Percentiles rank a stretch among this genome's conserved stretches.
phyloP scores from a whole-genome alignment of 106 monocot species.

The Ottelia alismoides region DNA sequence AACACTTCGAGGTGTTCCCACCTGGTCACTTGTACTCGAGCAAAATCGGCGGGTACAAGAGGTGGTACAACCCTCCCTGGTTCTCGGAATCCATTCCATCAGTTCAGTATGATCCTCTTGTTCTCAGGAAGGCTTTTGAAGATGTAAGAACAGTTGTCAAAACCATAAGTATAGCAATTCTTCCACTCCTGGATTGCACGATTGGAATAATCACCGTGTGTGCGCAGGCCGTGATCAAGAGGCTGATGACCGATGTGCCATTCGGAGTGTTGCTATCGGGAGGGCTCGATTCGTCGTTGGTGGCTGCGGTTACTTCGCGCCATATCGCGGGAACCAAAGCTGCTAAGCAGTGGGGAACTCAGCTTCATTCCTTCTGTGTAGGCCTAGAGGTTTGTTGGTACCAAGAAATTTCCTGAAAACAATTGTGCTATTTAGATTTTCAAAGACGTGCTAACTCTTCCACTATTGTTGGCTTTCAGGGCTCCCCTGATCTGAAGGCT shows the following conservation, averaged over 20 bases:
- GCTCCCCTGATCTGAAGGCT: slow-evolving; percentile 59
- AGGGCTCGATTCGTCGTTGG: slow-evolving; percentile 68
- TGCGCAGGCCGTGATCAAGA: slow-evolving; percentile 54
- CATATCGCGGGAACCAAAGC: slow-evolving; percentile 50
- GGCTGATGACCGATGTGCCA: slow-evolving; percentile 79
- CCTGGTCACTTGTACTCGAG: slow-evolving; percentile 81
- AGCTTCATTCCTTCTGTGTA: slow-evolving; percentile 67
- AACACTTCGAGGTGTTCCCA: slow-evolving; percentile 67
- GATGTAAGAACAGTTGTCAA: slow-evolving; percentile 21
- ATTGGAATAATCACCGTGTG: neutral
- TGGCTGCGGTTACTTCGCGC: slow-evolving; percentile 51
- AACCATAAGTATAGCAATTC: neutral
- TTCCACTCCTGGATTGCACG: neutral
- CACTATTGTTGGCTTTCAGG: no score
- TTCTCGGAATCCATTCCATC: slow-evolving; percentile 49
- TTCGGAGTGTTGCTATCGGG: slow-evolving; percentile 67
- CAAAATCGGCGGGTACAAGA: slow-evolving; percentile 34
- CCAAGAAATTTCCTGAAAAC: neutral
- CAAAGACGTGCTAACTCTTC: no score
- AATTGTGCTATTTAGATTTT: no score
- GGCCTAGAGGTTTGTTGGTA: slow-evolving; percentile 50
- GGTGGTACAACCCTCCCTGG: slow-evolving; percentile 82
- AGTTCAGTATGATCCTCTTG: slow-evolving; percentile 48
- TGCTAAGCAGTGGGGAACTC: slow-evolving; percentile 44
- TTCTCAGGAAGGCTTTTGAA: slow-evolving; percentile 71